phyloP scores from a whole-genome alignment of 495 filamentous ascomycete species.

The Annulohypoxylon stygium region DNA sequence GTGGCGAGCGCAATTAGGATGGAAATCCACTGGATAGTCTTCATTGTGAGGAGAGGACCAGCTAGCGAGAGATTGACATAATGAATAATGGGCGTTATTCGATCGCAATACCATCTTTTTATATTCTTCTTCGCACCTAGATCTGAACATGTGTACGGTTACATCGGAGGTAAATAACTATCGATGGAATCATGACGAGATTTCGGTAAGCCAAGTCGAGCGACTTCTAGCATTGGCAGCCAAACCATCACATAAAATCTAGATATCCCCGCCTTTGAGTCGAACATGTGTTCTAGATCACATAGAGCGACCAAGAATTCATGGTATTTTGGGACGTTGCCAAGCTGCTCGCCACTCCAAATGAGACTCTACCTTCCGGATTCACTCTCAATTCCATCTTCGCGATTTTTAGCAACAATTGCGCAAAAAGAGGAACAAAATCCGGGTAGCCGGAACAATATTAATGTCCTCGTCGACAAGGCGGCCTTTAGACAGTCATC shows the following conservation, averaged over 20 bases:
- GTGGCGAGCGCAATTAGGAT: slow-evolving; percentile 7
- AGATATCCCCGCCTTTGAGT: too few relatives aligned
- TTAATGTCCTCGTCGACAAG: neutral
- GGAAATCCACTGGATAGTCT: neutral
- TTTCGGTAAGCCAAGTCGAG: neutral
- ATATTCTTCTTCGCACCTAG: neutral
- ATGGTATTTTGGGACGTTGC: slow-evolving; percentile 12
- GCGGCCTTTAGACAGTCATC: too few relatives aligned
- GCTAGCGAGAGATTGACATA: neutral
- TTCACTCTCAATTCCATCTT: slow-evolving; percentile 25
- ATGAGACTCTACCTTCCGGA: slow-evolving; percentile 32
- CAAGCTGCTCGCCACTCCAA: slow-evolving; percentile 27
- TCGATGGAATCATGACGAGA: slow-evolving; percentile 6
- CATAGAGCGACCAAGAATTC: slow-evolving; percentile 4
- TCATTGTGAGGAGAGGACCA: slow-evolving; percentile 6
- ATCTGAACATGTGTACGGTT: neutral
- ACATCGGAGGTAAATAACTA: neutral
- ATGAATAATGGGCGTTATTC: neutral
- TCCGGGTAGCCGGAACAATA: neutral
- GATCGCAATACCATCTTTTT: neutral
- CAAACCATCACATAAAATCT: neutral
- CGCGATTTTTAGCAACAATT: slow-evolving; percentile 32
- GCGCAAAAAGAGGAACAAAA: slow-evolving; percentile 8
- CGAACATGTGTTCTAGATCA: neutral
- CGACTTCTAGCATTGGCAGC: slow-evolving; percentile 6